Evolutionary conservation across 306 rosid species (phyloP), one percentile per base, ranked within the genome.

Genomic region (Glycine soja): DNA sequence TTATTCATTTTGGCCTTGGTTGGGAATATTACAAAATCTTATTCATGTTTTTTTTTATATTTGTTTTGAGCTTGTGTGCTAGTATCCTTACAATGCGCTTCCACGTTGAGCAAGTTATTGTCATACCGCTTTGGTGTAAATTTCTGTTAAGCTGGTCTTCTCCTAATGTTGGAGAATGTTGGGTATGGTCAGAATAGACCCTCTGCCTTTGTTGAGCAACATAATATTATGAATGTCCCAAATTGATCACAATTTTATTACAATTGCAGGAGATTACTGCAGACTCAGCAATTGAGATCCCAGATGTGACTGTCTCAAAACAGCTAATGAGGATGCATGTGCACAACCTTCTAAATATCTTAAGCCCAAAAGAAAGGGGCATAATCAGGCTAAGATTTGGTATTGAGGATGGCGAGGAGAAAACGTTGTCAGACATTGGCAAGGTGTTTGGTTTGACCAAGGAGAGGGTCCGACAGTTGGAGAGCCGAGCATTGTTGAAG

Each of bases 231-330:
- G 12, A 16, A 12, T 42, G 13, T 56, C 52, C 59, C 38, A 42
- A 50, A 59, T 47, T 76, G 42, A 85, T 18, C 36, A 59, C 48
- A 46, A 12, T 61, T 56, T 36, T 79, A 58, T 75, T 15, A 68
- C 72, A 32, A 74, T 70, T 82, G 87, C 93, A 95, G 99, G 99
- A 95, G 87, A 65, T 93, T 72, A 95, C 95, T 66, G 95, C 99
- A 47, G 97, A 93, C 80, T 36, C 89, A 10, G 70, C 89, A 45
- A 61, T 86, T 43, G 97, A 93, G 88, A 81, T 68, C 77, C 97
- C 97, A 51, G 88, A 89, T 45, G 80, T 86, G 76, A 72, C 80
- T 57, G 94, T 91, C 36, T 79, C 85, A 15, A 95, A 87, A 89
- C 94, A 89, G 84, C 85, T 88, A 70, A 95, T 95, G 99, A 85